Conservation (phyloP, 176 grass and related monocot genomes). For the Carex parvula region DNA sequence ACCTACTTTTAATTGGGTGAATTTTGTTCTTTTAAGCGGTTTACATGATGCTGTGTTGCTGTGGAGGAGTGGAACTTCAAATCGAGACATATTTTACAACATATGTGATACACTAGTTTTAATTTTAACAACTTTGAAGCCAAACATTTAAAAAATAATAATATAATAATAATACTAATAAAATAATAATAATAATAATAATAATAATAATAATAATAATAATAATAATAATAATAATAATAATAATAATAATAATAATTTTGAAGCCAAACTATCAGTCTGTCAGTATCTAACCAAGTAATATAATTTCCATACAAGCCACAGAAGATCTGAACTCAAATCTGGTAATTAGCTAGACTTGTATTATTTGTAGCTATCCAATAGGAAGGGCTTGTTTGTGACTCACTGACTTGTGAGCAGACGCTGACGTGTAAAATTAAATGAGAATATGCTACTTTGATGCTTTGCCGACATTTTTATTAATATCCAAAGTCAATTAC, state of each 20-base stretch:
- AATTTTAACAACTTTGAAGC: too few species aligned
- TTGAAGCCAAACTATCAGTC: background rate
- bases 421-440: slow-evolving; percentile 1
- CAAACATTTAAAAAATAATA: too few species aligned
- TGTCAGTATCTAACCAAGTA: background rate
- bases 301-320: background rate
- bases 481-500: too few species aligned
- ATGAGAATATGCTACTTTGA: slow-evolving; percentile 13
- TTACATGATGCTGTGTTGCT: background rate
- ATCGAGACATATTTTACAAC: background rate
- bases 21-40: background rate
- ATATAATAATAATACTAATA: too few species aligned
- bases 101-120: background rate
- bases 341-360: background rate
- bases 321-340: background rate
- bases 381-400: background rate
- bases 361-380: background rate
- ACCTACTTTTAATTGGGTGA: background rate
- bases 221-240: too few species aligned
- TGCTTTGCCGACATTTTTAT: background rate
- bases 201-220: too few species aligned
- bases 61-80: background rate
- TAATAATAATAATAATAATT: background rate
- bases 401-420: background rate
- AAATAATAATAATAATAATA: too few species aligned